Evolutionary conservation across 2,329 filamentous ascomycete species (phyloP).

Genomic region (Xylariaceae sp.): DNA sequence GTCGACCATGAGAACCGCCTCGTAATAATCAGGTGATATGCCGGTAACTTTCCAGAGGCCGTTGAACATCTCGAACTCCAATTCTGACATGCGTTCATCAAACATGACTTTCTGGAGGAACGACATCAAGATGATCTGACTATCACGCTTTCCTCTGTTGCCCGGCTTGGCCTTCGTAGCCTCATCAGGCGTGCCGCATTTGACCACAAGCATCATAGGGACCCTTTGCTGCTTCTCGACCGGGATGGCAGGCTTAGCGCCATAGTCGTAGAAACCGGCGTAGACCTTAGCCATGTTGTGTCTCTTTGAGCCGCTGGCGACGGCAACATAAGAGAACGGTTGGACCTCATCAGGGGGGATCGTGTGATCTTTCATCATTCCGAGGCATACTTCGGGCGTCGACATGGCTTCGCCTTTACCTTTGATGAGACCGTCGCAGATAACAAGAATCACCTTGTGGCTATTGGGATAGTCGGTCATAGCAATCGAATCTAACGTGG

Average conservation of each 20-base stretch:
- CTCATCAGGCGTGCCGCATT: constrained; percentile 91
- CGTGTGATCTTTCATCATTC: constrained; percentile 92
- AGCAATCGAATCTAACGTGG: constrained; percentile 90
- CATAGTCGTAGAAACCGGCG: constrained; percentile 97
- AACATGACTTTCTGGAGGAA: constrained; percentile 99
- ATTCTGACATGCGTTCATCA: constrained; percentile 98
- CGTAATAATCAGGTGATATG: constrained; percentile 96
- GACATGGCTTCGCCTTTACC: constrained; percentile 81
- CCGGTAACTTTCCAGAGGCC: constrained; percentile 98
- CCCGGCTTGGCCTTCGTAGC: constrained; percentile 77
- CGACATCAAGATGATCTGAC: constrained; percentile 98
- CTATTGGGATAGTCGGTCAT: constrained; percentile 99
- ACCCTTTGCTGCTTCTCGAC: constrained; percentile 89
- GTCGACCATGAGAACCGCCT: constrained; percentile 97
- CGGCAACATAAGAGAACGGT: constrained; percentile 91
- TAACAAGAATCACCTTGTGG: constrained; percentile 92
- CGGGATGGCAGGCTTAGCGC: constrained; percentile 70
- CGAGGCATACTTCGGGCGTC: constrained; percentile 82
- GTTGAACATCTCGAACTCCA: constrained; percentile 99
- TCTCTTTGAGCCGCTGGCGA: constrained; percentile 89
- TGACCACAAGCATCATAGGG: constrained; percentile 94
- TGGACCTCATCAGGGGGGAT: constrained; percentile 75
- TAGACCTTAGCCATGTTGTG: constrained; percentile 99
- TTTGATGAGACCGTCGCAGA: constrained; percentile 97
- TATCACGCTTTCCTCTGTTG: constrained; percentile 97